Evolutionary conservation across 2,329 filamentous ascomycete species (phyloP).

Genomic region (Cladosporium colombiae): DNA sequence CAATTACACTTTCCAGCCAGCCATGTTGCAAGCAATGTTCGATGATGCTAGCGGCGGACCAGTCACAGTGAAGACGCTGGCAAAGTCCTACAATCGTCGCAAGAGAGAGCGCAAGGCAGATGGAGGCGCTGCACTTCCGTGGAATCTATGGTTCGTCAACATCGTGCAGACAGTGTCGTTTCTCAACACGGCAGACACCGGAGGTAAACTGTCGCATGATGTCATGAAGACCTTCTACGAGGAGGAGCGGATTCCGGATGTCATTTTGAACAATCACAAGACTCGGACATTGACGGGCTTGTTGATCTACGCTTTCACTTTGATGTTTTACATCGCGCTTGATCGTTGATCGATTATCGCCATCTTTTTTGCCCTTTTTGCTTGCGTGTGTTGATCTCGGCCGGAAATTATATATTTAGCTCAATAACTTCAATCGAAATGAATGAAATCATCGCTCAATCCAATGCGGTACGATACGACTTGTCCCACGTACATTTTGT

Average conservation of each 20-base stretch:
- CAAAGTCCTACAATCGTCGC: conserved; percentile 34
- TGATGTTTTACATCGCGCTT: conserved; percentile 17
- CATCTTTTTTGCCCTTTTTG: not conserved
- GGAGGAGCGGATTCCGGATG: conserved; percentile 38
- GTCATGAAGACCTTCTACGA: conserved; percentile 32
- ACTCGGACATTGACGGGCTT: conserved; percentile 28
- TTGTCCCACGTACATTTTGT: not conserved
- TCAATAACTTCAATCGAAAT: not conserved
- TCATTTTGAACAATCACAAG: conserved; percentile 28
- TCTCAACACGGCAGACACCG: conserved; percentile 19
- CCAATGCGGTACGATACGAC: not conserved
- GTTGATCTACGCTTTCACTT: conserved; percentile 24
- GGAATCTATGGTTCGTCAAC: conserved; percentile 34
- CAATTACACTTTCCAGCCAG: conserved; percentile 38
- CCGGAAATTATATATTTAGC: not conserved
- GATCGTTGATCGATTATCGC: not conserved
- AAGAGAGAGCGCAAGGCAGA: conserved; percentile 33
- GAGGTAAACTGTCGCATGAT: conserved; percentile 29
- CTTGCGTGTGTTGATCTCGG: not conserved
- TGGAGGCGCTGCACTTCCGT: conserved; percentile 24
- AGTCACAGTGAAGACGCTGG: conserved; percentile 33
- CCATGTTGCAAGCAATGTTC: conserved; percentile 36
- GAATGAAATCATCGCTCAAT: not conserved
- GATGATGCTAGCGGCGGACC: conserved; percentile 36
- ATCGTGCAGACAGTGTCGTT: conserved; percentile 32